A percentile compares a stretch with the other conserved stretches of the same genome.
Evolutionary conservation across 1,284 basidiomycete species (phyloP).

Genomic region (Rhodotorula sp.): DNA sequence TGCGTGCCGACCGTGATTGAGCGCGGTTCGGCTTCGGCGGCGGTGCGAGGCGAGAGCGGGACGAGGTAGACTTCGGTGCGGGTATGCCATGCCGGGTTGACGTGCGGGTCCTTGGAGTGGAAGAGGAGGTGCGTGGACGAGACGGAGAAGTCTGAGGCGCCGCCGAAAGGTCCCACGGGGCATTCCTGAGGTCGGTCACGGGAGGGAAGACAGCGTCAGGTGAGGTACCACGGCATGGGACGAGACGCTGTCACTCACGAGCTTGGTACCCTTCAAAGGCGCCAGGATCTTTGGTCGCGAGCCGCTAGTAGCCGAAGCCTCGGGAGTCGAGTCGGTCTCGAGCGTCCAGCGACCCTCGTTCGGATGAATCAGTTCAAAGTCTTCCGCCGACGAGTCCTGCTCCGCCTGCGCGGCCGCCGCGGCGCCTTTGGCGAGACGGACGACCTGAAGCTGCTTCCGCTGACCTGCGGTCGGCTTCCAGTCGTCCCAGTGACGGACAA

Average conservation of each 20-base stretch:
- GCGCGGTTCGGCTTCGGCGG: constrained; percentile 50
- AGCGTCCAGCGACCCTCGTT: constrained; percentile 44
- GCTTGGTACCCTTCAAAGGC: constrained; percentile 38
- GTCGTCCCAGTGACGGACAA: constrained; percentile 83
- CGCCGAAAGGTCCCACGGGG: constrained; percentile 80
- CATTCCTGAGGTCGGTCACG: constrained; percentile 19
- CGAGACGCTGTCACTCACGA: constrained; percentile 19
- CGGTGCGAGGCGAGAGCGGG: constrained; percentile 41
- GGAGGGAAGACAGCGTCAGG: too few species aligned
- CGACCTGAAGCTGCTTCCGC: constrained; percentile 64
- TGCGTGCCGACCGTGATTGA: constrained; percentile 73
- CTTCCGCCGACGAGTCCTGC: constrained; percentile 7
- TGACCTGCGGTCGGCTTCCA: constrained; percentile 67
- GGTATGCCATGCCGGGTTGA: constrained; percentile 66
- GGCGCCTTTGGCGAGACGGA: constrained; percentile 5
- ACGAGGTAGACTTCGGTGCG: constrained; percentile 66
- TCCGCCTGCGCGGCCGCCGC: not conserved
- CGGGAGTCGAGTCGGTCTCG: constrained; percentile 55
- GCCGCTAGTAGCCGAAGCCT: constrained; percentile 51
- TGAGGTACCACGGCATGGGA: constrained; percentile 17
- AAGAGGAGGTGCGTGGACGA: constrained; percentile 70
- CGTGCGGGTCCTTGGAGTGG: constrained; percentile 74
- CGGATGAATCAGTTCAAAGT: constrained; percentile 52
- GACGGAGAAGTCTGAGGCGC: constrained; percentile 72
- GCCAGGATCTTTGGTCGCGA: constrained; percentile 5